Percentiles rank a stretch among this genome's conserved stretches.
phyloP scores from a whole-genome alignment of 495 filamentous ascomycete genomes.

The Jackrogersella minutella region DNA sequence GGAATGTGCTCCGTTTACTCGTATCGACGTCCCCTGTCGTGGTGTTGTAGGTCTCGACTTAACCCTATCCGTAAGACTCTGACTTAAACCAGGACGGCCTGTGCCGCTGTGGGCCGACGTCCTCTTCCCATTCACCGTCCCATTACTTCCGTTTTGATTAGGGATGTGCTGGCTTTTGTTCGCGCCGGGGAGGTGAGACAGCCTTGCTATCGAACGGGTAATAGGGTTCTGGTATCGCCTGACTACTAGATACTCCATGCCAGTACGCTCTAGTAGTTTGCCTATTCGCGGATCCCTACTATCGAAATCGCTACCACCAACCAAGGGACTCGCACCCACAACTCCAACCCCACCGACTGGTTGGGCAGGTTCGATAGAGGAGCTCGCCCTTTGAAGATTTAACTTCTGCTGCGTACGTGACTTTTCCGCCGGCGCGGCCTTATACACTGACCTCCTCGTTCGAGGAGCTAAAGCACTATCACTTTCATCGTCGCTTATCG shows the following conservation, averaged over 20 bases:
- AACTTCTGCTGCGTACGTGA: slow-evolving; percentile 76
- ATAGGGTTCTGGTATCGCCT: slow-evolving; percentile 72
- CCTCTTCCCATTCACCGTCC: slow-evolving; percentile 37
- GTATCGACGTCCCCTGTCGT: slow-evolving; percentile 42
- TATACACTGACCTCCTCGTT: slow-evolving; percentile 40
- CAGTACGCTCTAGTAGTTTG: slow-evolving; percentile 67
- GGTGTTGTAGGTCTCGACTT: slow-evolving; percentile 45
- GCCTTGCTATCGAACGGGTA: slow-evolving; percentile 62
- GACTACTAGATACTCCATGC: slow-evolving; percentile 72
- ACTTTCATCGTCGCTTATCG: slow-evolving; percentile 49
- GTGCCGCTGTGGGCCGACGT: slow-evolving; percentile 35
- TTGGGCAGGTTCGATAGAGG: slow-evolving; percentile 65
- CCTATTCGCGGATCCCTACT: slow-evolving; percentile 61
- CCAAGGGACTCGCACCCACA: slow-evolving; percentile 46
- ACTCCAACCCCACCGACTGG: slow-evolving; percentile 50
- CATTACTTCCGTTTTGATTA: slow-evolving; percentile 39
- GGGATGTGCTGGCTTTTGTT: slow-evolving; percentile 58
- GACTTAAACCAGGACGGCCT: slow-evolving; percentile 50
- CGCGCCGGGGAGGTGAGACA: slow-evolving; percentile 58
- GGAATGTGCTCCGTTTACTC: slow-evolving; percentile 44
- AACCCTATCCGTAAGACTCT: slow-evolving; percentile 45
- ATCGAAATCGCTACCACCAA: slow-evolving; percentile 54
- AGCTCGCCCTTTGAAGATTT: slow-evolving; percentile 72
- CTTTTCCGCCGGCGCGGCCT: slow-evolving; percentile 56
- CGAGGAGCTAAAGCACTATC: slow-evolving; percentile 50